phyloP scores from a whole-genome alignment of 2,329 filamentous ascomycete species.

The Claviceps pusilla region DNA sequence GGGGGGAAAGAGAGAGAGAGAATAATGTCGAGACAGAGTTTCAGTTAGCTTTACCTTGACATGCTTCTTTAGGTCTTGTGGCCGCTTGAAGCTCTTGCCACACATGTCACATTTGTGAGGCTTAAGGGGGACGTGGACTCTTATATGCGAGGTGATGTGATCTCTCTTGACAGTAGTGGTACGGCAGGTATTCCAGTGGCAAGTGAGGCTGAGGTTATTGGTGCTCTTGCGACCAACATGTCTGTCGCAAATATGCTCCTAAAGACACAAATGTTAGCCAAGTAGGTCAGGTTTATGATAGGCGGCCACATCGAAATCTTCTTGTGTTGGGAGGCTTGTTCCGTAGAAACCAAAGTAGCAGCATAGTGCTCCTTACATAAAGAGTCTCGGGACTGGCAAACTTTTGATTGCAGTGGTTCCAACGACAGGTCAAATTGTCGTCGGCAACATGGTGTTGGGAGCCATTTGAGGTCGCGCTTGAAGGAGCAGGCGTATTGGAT shows the following conservation, averaged over 20 bases:
- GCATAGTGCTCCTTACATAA: conserved; percentile 32
- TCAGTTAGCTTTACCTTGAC: conserved; percentile 49
- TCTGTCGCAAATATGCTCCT: conserved; percentile 97
- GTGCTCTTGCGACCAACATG: conserved; percentile 98
- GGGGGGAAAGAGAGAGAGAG: too few species aligned
- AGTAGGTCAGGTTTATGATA: neutral
- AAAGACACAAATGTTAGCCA: conserved; percentile 2
- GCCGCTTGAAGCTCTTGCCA: conserved; percentile 96
- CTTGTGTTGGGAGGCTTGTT: neutral
- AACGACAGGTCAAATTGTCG: conserved; percentile 46
- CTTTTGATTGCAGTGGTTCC: conserved; percentile 43
- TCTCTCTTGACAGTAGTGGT: conserved; percentile 97
- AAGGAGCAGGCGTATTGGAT: conserved; percentile 37
- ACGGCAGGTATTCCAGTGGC: conserved; percentile 90
- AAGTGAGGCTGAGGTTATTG: conserved; percentile 94
- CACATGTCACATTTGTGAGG: conserved; percentile 99
- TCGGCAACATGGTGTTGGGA: conserved; percentile 28
- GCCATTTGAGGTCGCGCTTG: conserved; percentile 31
- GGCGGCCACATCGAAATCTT: neutral
- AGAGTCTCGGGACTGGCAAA: conserved; percentile 42
- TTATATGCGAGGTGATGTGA: conserved; percentile 97
- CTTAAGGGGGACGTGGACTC: conserved; percentile 96
- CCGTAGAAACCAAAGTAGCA: too few species aligned
- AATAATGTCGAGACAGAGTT: neutral
- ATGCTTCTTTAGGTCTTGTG: conserved; percentile 98